Evolutionary conservation across 1,139 yeast genomes (phyloP).

Genomic region (Diutina catenulata): DNA sequence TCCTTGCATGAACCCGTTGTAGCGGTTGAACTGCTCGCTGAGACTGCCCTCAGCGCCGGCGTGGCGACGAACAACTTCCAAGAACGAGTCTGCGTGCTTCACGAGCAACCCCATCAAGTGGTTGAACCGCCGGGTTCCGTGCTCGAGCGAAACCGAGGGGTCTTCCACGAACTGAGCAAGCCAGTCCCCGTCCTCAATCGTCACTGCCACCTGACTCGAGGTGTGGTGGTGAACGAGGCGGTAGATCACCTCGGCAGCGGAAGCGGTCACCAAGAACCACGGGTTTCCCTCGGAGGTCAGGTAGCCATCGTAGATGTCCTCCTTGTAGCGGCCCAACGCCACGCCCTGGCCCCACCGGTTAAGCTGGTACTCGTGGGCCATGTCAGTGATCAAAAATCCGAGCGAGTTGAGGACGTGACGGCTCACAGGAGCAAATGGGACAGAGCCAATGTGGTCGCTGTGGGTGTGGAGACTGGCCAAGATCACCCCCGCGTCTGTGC

Average conservation of each 20-base stretch:
- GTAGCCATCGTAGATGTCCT: slow-evolving; percentile 79
- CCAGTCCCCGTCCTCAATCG: slow-evolving; percentile 18
- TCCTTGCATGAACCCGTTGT: slow-evolving; percentile 79
- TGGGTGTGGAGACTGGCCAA: slow-evolving; percentile 61
- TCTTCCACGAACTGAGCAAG: slow-evolving; percentile 18
- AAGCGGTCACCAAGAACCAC: slow-evolving; percentile 83
- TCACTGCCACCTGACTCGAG: slow-evolving; percentile 17
- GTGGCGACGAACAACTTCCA: slow-evolving; percentile 62
- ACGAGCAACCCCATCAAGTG: slow-evolving; percentile 36
- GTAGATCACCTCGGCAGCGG: slow-evolving; percentile 56
- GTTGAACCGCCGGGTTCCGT: slow-evolving; percentile 34
- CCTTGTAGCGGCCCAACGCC: slow-evolving; percentile 88
- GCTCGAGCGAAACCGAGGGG: slow-evolving; percentile 11
- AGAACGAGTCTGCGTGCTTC: slow-evolving; percentile 62
- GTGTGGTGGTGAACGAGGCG: slow-evolving; percentile 20
- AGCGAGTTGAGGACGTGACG: slow-evolving; percentile 46
- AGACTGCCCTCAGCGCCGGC: slow-evolving; percentile 62
- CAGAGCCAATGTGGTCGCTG: slow-evolving; percentile 19
- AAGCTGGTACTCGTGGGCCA: slow-evolving; percentile 66
- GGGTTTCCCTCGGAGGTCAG: slow-evolving; percentile 78
- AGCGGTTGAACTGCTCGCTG: slow-evolving; percentile 81
- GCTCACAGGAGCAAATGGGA: slow-evolving; percentile 54
- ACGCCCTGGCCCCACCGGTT: slow-evolving; percentile 75
- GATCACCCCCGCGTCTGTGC: slow-evolving; percentile 71
- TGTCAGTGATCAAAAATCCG: slow-evolving; percentile 45